Evolutionary conservation across 108 stramenopile genomes (phyloP).

Genomic region (Phaeodactylum tricornutum): DNA sequence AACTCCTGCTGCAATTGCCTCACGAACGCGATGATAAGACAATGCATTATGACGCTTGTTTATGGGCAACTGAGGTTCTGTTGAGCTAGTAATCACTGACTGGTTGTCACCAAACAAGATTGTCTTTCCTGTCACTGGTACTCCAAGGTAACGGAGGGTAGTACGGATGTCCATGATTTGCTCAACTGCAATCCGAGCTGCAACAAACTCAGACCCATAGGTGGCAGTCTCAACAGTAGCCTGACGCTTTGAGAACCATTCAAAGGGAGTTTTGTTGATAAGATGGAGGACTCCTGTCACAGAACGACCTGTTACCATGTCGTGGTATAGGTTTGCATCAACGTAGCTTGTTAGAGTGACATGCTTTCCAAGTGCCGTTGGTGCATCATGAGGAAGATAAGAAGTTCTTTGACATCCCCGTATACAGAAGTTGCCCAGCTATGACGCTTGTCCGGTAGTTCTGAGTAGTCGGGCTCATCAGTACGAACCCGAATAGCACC

Average conservation of each 20-base stretch:
- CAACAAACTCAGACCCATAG: constrained; percentile 26
- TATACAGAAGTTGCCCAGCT: constrained; percentile 5
- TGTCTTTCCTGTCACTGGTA: not conserved
- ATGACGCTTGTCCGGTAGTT: not conserved
- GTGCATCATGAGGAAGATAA: constrained; percentile 7
- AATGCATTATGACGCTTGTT: constrained; percentile 6
- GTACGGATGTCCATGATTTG: constrained; percentile 11
- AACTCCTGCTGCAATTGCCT: constrained; percentile 4
- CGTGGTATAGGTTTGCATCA: constrained; percentile 14
- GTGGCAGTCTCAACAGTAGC: constrained; percentile 25
- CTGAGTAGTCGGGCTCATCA: not conserved
- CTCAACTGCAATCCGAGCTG: constrained; percentile 17
- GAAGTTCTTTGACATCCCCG: constrained; percentile 6
- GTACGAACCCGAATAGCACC: constrained; percentile 4
- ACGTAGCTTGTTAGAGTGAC: constrained; percentile 5
- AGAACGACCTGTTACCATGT: constrained; percentile 6
- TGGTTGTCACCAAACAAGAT: constrained; percentile 9
- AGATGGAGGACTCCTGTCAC: constrained; percentile 10
- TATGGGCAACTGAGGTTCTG: not conserved
- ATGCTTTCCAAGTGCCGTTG: constrained; percentile 4
- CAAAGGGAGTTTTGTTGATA: constrained; percentile 10
- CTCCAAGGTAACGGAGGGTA: constrained; percentile 10
- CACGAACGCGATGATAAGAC: constrained; percentile 1
- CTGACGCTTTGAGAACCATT: constrained; percentile 19
- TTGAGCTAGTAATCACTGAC: not conserved